Evolutionary conservation across 208 protist species (phyloP).

Genomic region (Acanthamoeba sp.): DNA sequence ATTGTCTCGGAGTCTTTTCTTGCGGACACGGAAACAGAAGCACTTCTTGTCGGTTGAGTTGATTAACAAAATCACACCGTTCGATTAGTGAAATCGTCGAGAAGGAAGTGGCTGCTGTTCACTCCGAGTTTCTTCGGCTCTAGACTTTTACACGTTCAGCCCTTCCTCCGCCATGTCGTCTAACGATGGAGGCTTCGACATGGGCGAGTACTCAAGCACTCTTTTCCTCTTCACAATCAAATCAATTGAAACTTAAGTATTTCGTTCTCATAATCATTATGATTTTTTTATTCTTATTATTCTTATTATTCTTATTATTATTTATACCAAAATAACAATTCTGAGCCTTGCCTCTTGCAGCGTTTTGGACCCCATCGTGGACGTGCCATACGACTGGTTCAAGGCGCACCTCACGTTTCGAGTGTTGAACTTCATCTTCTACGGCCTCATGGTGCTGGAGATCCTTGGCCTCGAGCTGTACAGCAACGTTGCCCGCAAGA

Average conservation of each 20-base stretch:
- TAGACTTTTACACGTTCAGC: no score
- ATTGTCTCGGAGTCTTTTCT: no score
- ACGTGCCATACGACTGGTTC: slow-evolving; percentile 52
- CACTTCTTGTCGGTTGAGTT: background rate
- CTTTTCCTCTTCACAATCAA: no score
- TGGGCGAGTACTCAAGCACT: no score
- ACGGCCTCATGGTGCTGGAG: slow-evolving; percentile 57
- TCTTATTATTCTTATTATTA: no score
- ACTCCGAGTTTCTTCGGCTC: background rate
- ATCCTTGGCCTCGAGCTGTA: slow-evolving; percentile 56
- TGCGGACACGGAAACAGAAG: background rate
- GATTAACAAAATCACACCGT: background rate
- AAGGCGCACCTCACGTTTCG: slow-evolving; percentile 8
- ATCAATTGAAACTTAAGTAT: no score
- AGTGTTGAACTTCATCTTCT: slow-evolving; percentile 59
- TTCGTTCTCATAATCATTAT: no score
- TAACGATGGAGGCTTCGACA: no score
- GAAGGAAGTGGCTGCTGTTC: no score
- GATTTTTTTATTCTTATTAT: no score
- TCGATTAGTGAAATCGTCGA: background rate
- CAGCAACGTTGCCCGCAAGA: slow-evolving; percentile 15
- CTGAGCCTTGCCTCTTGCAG: background rate
- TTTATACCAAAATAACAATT: no score
- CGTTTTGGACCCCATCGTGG: slow-evolving; percentile 46
- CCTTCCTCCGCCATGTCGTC: no score